Evolutionary conservation across 371 early-diverging fungal species (phyloP).

Genomic region (Basidiobolus meristosporus): DNA sequence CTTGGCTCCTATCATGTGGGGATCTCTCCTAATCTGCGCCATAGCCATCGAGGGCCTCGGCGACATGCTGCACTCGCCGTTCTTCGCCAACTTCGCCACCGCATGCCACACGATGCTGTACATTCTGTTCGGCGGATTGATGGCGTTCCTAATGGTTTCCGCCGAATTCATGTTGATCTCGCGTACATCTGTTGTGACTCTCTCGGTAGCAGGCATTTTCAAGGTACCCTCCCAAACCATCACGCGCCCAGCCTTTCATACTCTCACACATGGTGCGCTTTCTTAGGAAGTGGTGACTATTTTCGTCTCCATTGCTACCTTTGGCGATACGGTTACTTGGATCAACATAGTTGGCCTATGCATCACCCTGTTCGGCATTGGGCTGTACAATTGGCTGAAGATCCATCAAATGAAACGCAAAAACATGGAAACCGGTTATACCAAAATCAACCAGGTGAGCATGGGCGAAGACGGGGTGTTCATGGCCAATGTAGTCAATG

Average conservation of each 20-base stretch:
- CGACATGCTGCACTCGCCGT: constrained; percentile 17
- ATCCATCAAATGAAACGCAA: no score
- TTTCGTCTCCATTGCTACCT: constrained; percentile 32
- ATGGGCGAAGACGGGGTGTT: no score
- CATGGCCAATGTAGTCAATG: no score
- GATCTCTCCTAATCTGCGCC: constrained; percentile 16
- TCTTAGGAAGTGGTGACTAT: constrained; percentile 50
- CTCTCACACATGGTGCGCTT: no score
- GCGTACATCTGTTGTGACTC: constrained; percentile 62
- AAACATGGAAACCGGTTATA: no score
- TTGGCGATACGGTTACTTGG: constrained; percentile 48
- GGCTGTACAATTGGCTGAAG: constrained; percentile 32
- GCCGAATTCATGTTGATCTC: constrained; percentile 67
- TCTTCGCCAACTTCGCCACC: constrained; percentile 18
- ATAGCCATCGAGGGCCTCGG: constrained; percentile 3
- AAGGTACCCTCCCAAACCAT: constrained; percentile 19
- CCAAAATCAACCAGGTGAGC: no score
- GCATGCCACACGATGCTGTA: constrained; percentile 18
- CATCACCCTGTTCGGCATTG: constrained; percentile 53
- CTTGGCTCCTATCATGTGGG: constrained; percentile 19
- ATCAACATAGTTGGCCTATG: constrained; percentile 47
- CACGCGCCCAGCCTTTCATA: background rate
- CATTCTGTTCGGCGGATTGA: constrained; percentile 52
- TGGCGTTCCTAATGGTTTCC: constrained; percentile 76
- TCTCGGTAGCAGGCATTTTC: constrained; percentile 76